Percentiles rank a stretch among this genome's conserved stretches.
Conservation (phyloP, 495 filamentous ascomycete genomes). For the Aspergillus carlsbadensis region DNA sequence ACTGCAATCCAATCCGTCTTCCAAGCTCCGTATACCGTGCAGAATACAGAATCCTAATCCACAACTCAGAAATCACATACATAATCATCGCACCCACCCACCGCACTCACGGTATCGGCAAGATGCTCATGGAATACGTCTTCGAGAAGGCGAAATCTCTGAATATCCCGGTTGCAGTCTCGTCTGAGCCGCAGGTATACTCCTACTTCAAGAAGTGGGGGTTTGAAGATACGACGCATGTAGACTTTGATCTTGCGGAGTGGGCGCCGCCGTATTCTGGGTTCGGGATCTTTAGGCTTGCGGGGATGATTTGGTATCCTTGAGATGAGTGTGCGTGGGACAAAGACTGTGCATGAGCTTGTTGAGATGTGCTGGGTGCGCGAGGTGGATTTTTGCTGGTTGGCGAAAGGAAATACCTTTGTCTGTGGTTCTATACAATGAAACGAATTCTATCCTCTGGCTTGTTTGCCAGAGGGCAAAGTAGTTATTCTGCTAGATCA, state of each 20-base stretch:
- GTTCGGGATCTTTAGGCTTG: constrained; percentile 21
- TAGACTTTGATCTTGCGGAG: constrained; percentile 22
- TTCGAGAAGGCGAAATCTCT: constrained; percentile 15
- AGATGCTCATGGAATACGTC: constrained; percentile 12
- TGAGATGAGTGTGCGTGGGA: too few relatives aligned
- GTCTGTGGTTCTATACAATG: too few relatives aligned
- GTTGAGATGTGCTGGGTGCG: too few relatives aligned
- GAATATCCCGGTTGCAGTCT: constrained; percentile 11
- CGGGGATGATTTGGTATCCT: constrained; percentile 20
- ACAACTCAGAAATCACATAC: constrained; percentile 20
- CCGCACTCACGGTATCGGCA: constrained; percentile 19
- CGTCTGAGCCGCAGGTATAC: constrained; percentile 20
- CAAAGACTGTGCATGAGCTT: too few relatives aligned
- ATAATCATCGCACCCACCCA: constrained; percentile 17
- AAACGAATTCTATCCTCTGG: too few relatives aligned
- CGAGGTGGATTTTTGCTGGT: too few relatives aligned
- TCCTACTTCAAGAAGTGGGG: constrained; percentile 17
- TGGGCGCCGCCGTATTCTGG: constrained; percentile 22
- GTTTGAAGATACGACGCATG: constrained; percentile 19
- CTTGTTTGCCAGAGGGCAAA: too few relatives aligned
- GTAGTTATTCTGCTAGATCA: too few relatives aligned
- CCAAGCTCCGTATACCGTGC: neutral
- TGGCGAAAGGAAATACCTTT: too few relatives aligned
- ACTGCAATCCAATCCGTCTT: too few relatives aligned
- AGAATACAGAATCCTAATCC: neutral